A percentile compares a stretch with the other conserved stretches of the same genome.
phyloP scores from a whole-genome alignment of 2,329 filamentous ascomycete species.

The Pseudonectria buxi region DNA sequence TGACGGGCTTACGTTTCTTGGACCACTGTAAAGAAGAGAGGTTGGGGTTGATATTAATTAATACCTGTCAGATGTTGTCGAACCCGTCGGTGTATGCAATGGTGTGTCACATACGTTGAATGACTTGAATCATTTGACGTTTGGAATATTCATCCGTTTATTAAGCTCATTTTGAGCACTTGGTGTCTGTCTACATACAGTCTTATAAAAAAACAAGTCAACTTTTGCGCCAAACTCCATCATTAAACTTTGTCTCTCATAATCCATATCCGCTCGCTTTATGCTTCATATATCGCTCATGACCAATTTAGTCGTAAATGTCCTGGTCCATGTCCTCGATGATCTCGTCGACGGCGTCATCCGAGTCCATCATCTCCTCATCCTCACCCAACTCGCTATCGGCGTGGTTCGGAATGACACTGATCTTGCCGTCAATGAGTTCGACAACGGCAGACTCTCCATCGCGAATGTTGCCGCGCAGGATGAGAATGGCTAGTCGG shows the following conservation, averaged over 20 bases:
- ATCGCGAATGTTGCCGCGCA: conserved; percentile 77
- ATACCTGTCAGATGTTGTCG: no score
- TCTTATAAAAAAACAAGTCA: no score
- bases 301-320: conserved; percentile 33
- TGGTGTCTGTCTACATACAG: no score
- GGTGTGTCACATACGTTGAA: no score
- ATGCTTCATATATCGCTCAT: background rate
- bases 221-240: no score
- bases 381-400: conserved; percentile 58
- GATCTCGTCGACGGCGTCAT: conserved; percentile 67
- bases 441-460: conserved; percentile 77
- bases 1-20: conserved; percentile 24
- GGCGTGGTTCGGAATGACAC: conserved; percentile 74
- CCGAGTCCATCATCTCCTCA: conserved; percentile 64
- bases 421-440: conserved; percentile 70
- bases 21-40: conserved; percentile 15
- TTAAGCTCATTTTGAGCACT: no score
- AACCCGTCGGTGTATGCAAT: no score
- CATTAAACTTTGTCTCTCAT: background rate
- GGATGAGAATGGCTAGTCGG: conserved; percentile 80
- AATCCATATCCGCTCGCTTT: conserved; percentile 2
- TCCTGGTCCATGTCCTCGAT: conserved; percentile 57
- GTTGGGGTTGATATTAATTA: background rate
- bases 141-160: no score
- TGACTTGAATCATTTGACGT: no score